Conservation (phyloP, 495 filamentous ascomycete species). For the Choiromyces venosus region DNA sequence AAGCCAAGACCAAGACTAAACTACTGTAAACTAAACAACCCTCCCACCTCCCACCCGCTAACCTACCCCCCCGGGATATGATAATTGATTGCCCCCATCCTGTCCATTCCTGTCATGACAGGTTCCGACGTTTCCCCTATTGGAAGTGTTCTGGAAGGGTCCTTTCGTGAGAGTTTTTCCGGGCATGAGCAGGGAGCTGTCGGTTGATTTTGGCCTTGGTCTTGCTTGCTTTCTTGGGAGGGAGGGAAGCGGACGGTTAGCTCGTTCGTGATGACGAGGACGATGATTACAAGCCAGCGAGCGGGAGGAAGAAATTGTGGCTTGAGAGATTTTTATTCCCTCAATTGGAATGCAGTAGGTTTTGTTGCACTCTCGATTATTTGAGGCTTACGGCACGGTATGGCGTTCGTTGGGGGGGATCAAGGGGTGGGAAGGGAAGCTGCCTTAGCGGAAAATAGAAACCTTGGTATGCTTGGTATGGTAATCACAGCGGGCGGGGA, state of each 20-base stretch:
- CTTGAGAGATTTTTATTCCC: background rate
- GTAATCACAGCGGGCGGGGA: background rate
- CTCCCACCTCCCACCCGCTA: background rate
- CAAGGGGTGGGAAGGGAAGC: no score
- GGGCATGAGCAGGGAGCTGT: background rate
- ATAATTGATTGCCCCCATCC: background rate
- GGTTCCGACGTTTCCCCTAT: background rate
- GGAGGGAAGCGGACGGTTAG: no score
- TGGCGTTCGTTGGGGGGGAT: no score
- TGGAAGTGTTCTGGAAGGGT: background rate
- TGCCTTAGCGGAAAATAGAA: background rate
- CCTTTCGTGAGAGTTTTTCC: background rate
- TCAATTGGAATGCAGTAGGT: no score
- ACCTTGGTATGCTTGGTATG: no score
- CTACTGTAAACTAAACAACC: background rate
- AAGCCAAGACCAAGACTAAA: no score
- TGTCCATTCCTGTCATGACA: background rate
- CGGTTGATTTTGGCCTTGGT: no score
- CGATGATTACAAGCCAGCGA: background rate
- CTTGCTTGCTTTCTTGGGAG: no score
- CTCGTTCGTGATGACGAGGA: no score
- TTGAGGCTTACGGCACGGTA: background rate
- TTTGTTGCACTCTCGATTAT: no score
- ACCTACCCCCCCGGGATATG: background rate
- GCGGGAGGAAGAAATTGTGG: background rate